These are phyloP conservation scores for Stachybotrys echinatus DNA, from an alignment of 2,329 filamentous ascomycete species.

Conservation along the genomic window DNA sequence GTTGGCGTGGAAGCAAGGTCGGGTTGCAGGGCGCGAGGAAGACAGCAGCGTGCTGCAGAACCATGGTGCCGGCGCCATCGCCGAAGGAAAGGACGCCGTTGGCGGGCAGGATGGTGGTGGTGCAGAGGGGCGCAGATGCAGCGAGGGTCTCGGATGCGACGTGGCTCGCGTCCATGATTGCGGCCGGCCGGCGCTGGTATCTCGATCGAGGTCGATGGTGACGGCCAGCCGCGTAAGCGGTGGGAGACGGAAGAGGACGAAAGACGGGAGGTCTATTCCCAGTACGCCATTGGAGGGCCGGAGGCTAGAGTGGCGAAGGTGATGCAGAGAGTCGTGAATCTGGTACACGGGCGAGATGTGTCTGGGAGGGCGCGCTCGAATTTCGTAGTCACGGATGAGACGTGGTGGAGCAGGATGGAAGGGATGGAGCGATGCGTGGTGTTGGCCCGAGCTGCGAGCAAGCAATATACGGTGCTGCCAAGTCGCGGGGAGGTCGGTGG, in stretches of 20 bases:
- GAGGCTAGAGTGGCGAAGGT: too few relatives aligned
- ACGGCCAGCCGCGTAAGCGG: conserved; percentile 20
- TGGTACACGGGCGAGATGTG: too few relatives aligned
- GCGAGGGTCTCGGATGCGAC: conserved; percentile 19
- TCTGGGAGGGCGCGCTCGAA: too few relatives aligned
- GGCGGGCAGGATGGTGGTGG: conserved; percentile 36
- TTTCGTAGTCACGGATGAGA: too few relatives aligned
- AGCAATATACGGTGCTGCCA: too few relatives aligned
- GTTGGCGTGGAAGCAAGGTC: conserved; percentile 15
- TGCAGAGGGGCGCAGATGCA: conserved; percentile 28
- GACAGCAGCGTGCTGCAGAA: conserved; percentile 52
- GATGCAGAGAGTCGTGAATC: too few relatives aligned
- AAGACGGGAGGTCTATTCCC: conserved; percentile 7
- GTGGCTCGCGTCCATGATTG: conserved; percentile 16
- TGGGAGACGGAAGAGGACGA: conserved; percentile 4
- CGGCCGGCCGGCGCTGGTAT: conserved; percentile 8
- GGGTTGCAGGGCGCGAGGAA: conserved; percentile 37
- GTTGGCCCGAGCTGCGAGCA: too few relatives aligned
- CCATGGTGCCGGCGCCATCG: conserved; percentile 46
- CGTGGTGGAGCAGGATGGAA: too few relatives aligned
- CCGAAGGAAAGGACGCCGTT: conserved; percentile 44
- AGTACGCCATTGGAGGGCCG: neutral
- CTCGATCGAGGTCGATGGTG: conserved; percentile 10
- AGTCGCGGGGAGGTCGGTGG: too few relatives aligned
- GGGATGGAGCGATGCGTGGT: too few relatives aligned